A percentile compares a stretch with the other conserved stretches of the same genome.
These are phyloP conservation scores for Kondoa malvinella DNA, from an alignment of 768 basidiomycete genomes.

Conservation along the genomic window DNA sequence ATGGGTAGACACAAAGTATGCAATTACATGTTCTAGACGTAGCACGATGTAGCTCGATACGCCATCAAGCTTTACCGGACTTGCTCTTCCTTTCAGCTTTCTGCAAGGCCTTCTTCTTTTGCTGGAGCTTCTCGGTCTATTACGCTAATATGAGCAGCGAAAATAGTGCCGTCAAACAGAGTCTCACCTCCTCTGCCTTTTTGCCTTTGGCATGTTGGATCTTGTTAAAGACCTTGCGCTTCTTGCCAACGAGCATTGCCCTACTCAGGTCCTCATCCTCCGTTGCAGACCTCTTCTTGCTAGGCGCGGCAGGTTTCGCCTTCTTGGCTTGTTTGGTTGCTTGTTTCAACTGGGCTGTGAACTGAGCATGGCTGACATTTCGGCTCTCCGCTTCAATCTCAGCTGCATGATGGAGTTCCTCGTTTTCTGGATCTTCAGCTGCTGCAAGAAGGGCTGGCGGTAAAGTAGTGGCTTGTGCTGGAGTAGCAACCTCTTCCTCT, in stretches of 20 bases:
- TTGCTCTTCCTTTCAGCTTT: neutral
- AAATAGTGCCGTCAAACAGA: neutral
- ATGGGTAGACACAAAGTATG: too few relatives aligned
- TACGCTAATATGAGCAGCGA: constrained; percentile 15
- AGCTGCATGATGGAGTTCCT: constrained; percentile 57
- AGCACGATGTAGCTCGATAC: neutral
- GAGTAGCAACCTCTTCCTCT: constrained; percentile 25
- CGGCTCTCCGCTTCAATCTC: constrained; percentile 68
- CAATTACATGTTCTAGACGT: neutral
- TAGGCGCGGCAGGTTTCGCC: constrained; percentile 12
- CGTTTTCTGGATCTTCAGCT: constrained; percentile 39
- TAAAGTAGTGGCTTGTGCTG: constrained; percentile 8
- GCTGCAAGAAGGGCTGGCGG: constrained; percentile 34
- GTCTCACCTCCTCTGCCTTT: constrained; percentile 34
- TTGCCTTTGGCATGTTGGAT: constrained; percentile 35
- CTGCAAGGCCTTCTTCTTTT: constrained; percentile 17
- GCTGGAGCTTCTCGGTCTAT: constrained; percentile 22
- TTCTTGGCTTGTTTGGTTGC: constrained; percentile 28
- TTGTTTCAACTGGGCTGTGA: constrained; percentile 32
- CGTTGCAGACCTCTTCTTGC: constrained; percentile 12
- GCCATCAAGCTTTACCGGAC: neutral
- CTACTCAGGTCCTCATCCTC: constrained; percentile 35
- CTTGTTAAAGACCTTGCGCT: constrained; percentile 36
- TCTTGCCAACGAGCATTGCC: constrained; percentile 36
- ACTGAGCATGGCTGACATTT: constrained; percentile 31